Evolutionary conservation across 331 rosid genomes (phyloP), one percentile per base, ranked within the genome.

Genomic region (Quercus tomentella): DNA sequence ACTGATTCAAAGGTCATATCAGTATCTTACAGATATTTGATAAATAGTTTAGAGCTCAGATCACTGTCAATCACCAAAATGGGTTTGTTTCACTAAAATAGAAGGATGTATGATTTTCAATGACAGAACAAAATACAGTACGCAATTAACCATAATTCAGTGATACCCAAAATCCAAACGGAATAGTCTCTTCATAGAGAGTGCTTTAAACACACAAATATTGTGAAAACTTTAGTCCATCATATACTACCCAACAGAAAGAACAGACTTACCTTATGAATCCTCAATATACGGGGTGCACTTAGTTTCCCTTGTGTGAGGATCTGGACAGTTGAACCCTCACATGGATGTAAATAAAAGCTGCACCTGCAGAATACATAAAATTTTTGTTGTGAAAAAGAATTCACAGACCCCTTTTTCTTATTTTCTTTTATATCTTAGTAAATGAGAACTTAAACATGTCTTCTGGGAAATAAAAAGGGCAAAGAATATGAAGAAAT

Each of bases 271-370:
- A 93, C 99, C 86, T 96, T 96, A 76, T 93, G 97, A 77, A 93
- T 87, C 88, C 99, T 89, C 87, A 96, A 87, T 77, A 96, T 96
- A 65, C 99, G 97, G 57, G 99, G 99, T 72, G 98, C 99, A 77
- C 99, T 96, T 60, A 96, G 83, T 83, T 96, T 96, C 77, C 99
- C 99, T 88, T 96, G 99, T 15, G 99, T 91, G 79, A 96, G 89
- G 83, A 91, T 90, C 90, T 91, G 99, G 72, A 87, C 82, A 33
- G 93, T 75, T 72, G 99, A 91, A 78, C 97, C 99, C 89, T 96
- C 99, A 55, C 90, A 93, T 70, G 99, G 91, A 76, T 93, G 99
- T 83, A 96, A 91, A 86, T 88, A 96, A 89, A 96, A 96, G 83
- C 99, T 96, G 87, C 98, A 96, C 79, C 99, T 96, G 94, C 74